phyloP scores from a whole-genome alignment of 202 grass and related monocot genomes.

The Elaeis oleifera region DNA sequence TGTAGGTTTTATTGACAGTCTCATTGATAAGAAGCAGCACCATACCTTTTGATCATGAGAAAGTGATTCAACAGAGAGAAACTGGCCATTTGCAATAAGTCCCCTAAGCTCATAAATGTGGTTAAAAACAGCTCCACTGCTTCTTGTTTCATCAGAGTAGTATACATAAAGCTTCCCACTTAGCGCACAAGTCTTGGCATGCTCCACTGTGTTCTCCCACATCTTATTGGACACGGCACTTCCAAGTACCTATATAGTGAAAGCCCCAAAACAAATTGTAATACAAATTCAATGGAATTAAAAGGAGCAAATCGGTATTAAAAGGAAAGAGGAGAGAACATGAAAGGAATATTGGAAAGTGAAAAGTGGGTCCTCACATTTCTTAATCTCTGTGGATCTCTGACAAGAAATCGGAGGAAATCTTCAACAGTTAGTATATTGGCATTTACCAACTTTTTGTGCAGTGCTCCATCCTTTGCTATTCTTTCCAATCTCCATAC shows the following conservation, averaged over 20 bases:
- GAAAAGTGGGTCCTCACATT: background rate
- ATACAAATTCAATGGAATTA: background rate
- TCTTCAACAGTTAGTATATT: constrained; percentile 1
- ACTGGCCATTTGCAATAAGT: background rate
- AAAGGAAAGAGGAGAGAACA: background rate
- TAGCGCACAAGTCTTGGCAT: constrained; percentile 1
- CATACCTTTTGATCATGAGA: constrained; percentile 1
- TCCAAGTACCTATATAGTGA: constrained; percentile 1
- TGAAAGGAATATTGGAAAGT: too few relatives aligned
- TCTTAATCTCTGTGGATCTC: background rate
- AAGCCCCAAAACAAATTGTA: background rate
- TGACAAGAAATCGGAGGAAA: constrained; percentile 1
- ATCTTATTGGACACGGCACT: constrained; percentile 6
- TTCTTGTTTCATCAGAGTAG: constrained; percentile 11
- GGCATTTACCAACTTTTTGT: background rate
- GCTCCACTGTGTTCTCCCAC: constrained; percentile 7
- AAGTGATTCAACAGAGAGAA: constrained; percentile 8
- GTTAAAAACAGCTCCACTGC: background rate
- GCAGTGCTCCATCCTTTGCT: background rate
- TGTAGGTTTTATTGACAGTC: too few relatives aligned
- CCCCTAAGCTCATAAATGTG: constrained; percentile 10
- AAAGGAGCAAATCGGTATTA: background rate
- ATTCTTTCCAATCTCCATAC: background rate
- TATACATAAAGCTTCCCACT: constrained; percentile 7
- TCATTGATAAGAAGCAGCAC: too few relatives aligned